Base-by-base conservation (phyloP, 192 early-diverging fungal species). In the Umbelopsis ramanniana region DNA sequence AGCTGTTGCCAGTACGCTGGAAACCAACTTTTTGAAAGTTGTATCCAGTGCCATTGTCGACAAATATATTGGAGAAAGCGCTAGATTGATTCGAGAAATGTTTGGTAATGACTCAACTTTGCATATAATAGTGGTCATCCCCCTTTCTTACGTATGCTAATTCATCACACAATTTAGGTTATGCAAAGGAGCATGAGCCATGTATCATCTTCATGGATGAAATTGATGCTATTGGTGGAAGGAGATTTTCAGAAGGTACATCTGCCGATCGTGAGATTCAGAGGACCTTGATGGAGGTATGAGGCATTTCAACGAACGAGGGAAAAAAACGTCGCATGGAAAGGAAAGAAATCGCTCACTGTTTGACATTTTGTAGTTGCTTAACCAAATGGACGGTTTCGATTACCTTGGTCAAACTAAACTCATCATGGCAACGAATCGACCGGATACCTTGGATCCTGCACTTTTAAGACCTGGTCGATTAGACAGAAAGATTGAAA, bases 181-280 rank as follows among this genome's bases (percentile, higher is more conserved):
- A 99, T 83, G 98, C 98, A 43, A 94, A 92, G 72, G 97, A 98
- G 78, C 98, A 99, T 80, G 96, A 99, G 75, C 98, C 98, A 12
- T 99, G 98, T 84, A 98, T 99, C 71, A 99, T 99, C 46, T 99
- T 99, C 75, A 99, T 99, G 97, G 98, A 99, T 82, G 98, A 99
- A 79, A 97, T 99, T 79, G 98, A 99, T 85, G 97, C 98, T 35
- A 99, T 99, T 85, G 98, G 97, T 82, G 97, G 97, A 11, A 88
- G 97, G 50, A 91, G 98, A 60, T 99, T 99, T 84, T 96, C 94
- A 19, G 98, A 99, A 77, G 96, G 97, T 78, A 99, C 97, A 19
- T 96, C 94, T 68, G 95, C 97, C n/a, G 98, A 99, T 89, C 92
- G 97, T 74, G 98, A 99, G 87, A 98, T 99, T 76, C 98, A 98